These are phyloP conservation scores for Ocimum tenuiflorum DNA, from an alignment of 257 asterid species.

Conservation along the genomic window DNA sequence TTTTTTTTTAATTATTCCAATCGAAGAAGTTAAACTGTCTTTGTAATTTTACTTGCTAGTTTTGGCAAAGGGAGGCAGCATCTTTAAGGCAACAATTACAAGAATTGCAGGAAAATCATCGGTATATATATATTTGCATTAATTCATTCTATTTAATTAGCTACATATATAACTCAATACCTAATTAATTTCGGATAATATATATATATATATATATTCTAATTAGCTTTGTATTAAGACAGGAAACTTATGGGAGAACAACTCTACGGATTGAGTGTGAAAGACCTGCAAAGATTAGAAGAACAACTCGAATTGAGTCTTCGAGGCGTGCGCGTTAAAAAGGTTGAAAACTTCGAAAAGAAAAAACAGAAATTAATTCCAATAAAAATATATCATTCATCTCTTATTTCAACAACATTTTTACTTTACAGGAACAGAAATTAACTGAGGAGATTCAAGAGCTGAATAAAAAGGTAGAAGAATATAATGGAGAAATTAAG, in stretches of 20 bases:
- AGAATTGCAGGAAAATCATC: slow-evolving; percentile 59
- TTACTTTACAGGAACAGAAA: slow-evolving; percentile 56
- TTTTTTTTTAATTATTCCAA: too few species aligned
- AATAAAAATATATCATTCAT: too few species aligned
- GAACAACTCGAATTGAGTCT: slow-evolving; percentile 64
- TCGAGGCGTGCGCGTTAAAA: slow-evolving; percentile 49
- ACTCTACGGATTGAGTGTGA: slow-evolving; percentile 52
- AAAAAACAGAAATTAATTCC: too few species aligned
- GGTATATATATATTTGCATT: slow-evolving; percentile 40
- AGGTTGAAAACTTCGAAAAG: too few species aligned
- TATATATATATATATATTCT: slow-evolving; percentile 26
- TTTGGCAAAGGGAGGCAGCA: slow-evolving; percentile 87
- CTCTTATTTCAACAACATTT: too few species aligned
- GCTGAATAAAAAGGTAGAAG: slow-evolving; percentile 49
- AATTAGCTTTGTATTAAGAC: background rate
- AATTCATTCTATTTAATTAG: too few species aligned
- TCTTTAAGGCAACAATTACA: slow-evolving; percentile 57
- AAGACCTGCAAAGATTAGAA: slow-evolving; percentile 61
- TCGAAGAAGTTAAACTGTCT: too few species aligned
- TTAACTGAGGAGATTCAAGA: slow-evolving; percentile 58
- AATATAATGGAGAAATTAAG: too few species aligned
- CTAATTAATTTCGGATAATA: too few species aligned
- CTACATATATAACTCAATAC: too few species aligned
- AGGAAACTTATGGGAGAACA: slow-evolving; percentile 86
- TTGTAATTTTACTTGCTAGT: slow-evolving; percentile 36